Percentiles rank a stretch among this genome's conserved stretches.
phyloP scores from a whole-genome alignment of 1,139 yeast genomes.

The Zygoascus sp. region DNA sequence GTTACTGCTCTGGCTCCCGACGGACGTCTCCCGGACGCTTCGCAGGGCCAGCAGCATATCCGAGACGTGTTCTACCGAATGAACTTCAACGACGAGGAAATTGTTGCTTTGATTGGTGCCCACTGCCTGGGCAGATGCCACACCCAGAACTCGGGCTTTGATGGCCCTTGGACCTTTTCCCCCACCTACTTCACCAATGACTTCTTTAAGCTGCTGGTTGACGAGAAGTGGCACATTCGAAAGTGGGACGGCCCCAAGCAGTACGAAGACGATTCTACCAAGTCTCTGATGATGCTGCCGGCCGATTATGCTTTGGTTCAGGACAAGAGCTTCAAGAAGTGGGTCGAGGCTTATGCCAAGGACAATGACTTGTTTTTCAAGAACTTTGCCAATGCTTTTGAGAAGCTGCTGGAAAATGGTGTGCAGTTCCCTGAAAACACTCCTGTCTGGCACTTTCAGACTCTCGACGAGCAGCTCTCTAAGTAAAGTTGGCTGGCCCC shows the following conservation, averaged over 20 bases:
- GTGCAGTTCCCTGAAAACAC: constrained; percentile 47
- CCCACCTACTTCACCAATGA: constrained; percentile 79
- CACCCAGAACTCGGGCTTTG: constrained; percentile 53
- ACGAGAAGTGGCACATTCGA: constrained; percentile 67
- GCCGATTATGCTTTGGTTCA: constrained; percentile 72
- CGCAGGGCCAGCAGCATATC: constrained; percentile 64
- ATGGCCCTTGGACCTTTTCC: constrained; percentile 90
- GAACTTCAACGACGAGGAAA: constrained; percentile 78
- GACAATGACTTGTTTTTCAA: constrained; percentile 65
- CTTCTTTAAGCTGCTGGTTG: constrained; percentile 62
- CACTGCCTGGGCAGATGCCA: constrained; percentile 83
- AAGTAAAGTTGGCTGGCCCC: not conserved
- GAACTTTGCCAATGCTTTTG: constrained; percentile 68
- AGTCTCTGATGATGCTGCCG: constrained; percentile 86
- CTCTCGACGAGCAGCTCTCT: constrained; percentile 13
- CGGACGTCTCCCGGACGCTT: constrained; percentile 79
- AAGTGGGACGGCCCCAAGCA: constrained; percentile 79
- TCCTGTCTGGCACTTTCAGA: constrained; percentile 50
- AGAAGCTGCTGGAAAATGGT: constrained; percentile 70
- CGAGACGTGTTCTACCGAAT: constrained; percentile 63
- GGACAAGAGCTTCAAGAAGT: constrained; percentile 59
- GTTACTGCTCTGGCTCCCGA: constrained; percentile 41
- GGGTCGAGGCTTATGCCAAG: constrained; percentile 67
- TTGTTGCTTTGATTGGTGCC: constrained; percentile 84
- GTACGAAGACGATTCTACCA: constrained; percentile 66